These are phyloP conservation scores for Teunomyces panamensis DNA, from an alignment of 805 yeast genomes.

Conservation along the genomic window DNA sequence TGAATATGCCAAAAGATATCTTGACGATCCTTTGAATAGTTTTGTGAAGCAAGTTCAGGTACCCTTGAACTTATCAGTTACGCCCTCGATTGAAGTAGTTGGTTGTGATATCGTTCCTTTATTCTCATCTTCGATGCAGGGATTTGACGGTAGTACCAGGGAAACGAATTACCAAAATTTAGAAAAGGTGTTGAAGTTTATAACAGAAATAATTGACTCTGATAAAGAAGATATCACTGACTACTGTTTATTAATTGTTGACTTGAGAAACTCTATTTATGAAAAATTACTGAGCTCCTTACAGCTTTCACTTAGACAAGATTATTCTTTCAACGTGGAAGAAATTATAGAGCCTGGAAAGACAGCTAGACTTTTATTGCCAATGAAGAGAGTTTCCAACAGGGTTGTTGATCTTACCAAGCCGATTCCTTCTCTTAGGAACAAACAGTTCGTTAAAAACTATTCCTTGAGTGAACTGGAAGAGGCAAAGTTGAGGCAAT, in stretches of 20 bases:
- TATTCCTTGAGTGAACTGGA: slow-evolving; percentile 54
- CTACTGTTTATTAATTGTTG: slow-evolving; percentile 66
- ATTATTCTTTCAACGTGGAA: slow-evolving; percentile 23
- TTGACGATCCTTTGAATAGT: slow-evolving; percentile 13
- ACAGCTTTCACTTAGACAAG: slow-evolving; percentile 25
- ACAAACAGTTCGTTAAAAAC: slow-evolving; percentile 67
- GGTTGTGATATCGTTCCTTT: slow-evolving; percentile 74
- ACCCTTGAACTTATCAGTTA: slow-evolving; percentile 68
- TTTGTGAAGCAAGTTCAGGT: slow-evolving; percentile 57
- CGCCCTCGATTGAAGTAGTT: slow-evolving; percentile 69
- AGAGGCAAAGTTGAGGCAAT: slow-evolving; percentile 51
- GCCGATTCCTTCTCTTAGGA: slow-evolving; percentile 68
- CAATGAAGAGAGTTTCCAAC: slow-evolving; percentile 55
- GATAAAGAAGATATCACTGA: slow-evolving; percentile 37
- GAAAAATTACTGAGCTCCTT: slow-evolving; percentile 41
- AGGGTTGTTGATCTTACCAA: slow-evolving; percentile 40
- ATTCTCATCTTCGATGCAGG: slow-evolving; percentile 23
- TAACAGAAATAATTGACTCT: slow-evolving; percentile 21
- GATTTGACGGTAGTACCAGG: slow-evolving; percentile 8
- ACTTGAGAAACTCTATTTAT: slow-evolving; percentile 79
- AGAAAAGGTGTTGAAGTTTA: slow-evolving; percentile 25
- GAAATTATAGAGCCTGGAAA: slow-evolving; percentile 28
- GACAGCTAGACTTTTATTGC: slow-evolving; percentile 60
- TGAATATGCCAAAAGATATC: slow-evolving; percentile 51
- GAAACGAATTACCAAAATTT: slow-evolving; percentile 13